These are phyloP conservation scores for Closterium sp. DNA, from an alignment of 139 green algal genomes.

Conservation along the genomic window DNA sequence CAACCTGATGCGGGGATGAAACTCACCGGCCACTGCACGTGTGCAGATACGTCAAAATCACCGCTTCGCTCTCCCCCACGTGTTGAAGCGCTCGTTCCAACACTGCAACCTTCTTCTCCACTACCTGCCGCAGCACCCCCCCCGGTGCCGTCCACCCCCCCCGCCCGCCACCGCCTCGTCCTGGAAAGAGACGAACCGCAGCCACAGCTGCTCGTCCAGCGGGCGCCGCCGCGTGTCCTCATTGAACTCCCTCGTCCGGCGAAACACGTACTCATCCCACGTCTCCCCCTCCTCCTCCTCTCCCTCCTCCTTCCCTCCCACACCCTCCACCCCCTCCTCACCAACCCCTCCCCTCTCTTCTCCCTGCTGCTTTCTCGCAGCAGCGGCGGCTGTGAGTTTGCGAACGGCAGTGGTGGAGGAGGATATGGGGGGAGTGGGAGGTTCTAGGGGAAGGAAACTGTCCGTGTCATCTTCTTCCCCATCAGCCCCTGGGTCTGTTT, in stretches of 20 bases:
- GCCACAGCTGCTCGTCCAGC: conserved; percentile 70
- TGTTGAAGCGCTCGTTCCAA: conserved; percentile 49
- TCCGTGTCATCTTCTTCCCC: background rate
- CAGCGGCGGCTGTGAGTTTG: background rate
- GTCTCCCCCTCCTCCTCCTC: conserved; percentile 56
- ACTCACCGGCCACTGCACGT: background rate
- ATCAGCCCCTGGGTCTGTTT: background rate
- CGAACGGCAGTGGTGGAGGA: background rate
- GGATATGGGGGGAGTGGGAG: background rate
- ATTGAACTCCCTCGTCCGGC: conserved; percentile 75
- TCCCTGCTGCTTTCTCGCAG: background rate
- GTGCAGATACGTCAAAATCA: too few relatives aligned
- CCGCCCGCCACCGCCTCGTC: background rate
- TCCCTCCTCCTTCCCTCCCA: conserved; percentile 22
- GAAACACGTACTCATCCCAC: conserved; percentile 61
- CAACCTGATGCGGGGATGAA: too few relatives aligned
- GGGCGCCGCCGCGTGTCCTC: conserved; percentile 62
- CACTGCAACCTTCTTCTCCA: conserved; percentile 78
- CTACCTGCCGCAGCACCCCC: conserved; percentile 12
- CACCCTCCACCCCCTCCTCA: background rate
- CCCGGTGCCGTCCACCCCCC: background rate
- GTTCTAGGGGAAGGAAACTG: background rate
- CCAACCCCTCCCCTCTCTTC: background rate
- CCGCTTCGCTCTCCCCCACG: too few relatives aligned
- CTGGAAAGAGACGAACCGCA: conserved; percentile 76